Percentiles rank a stretch among this genome's conserved stretches.
Evolutionary conservation across 192 early-diverging fungal species (phyloP).

Genomic region (Umbelopsis isabellina): DNA sequence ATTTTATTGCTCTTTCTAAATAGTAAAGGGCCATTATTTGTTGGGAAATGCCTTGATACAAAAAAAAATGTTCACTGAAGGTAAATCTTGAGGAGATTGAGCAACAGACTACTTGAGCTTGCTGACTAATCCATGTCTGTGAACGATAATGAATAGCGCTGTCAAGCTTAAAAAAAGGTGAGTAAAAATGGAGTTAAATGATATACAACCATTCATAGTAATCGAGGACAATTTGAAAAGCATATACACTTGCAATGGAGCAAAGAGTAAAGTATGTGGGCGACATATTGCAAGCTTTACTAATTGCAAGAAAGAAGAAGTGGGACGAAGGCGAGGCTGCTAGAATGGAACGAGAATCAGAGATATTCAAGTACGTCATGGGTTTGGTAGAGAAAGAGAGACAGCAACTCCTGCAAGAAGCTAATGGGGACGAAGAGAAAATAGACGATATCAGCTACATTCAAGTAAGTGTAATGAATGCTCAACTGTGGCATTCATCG

Average conservation of each 20-base stretch:
- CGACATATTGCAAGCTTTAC: slow-evolving; percentile 63
- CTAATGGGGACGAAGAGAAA: slow-evolving; percentile 22
- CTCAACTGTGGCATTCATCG: background rate
- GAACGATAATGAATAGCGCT: slow-evolving; percentile 34
- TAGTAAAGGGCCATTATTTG: slow-evolving; percentile 22
- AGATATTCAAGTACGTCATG: slow-evolving; percentile 66
- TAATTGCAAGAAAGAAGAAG: slow-evolving; percentile 66
- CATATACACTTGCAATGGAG: slow-evolving; percentile 63
- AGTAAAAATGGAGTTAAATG: background rate
- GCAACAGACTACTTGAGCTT: background rate
- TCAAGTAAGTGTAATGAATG: slow-evolving; percentile 21
- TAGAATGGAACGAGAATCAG: slow-evolving; percentile 58
- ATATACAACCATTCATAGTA: background rate
- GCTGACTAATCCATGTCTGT: background rate
- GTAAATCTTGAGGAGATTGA: slow-evolving; percentile 1
- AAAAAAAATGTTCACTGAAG: slow-evolving; percentile 35
- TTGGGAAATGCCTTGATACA: slow-evolving; percentile 32
- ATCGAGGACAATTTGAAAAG: slow-evolving; percentile 31
- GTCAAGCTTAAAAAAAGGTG: slow-evolving; percentile 46
- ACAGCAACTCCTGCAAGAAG: slow-evolving; percentile 37
- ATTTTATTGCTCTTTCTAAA: slow-evolving; percentile 55
- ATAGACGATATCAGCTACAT: slow-evolving; percentile 32
- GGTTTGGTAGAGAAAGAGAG: slow-evolving; percentile 64
- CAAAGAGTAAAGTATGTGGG: slow-evolving; percentile 60
- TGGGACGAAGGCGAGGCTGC: slow-evolving; percentile 68